These are phyloP conservation scores for Penicillium paneum DNA, from an alignment of 2,329 filamentous ascomycete genomes.

Conservation along the genomic window DNA sequence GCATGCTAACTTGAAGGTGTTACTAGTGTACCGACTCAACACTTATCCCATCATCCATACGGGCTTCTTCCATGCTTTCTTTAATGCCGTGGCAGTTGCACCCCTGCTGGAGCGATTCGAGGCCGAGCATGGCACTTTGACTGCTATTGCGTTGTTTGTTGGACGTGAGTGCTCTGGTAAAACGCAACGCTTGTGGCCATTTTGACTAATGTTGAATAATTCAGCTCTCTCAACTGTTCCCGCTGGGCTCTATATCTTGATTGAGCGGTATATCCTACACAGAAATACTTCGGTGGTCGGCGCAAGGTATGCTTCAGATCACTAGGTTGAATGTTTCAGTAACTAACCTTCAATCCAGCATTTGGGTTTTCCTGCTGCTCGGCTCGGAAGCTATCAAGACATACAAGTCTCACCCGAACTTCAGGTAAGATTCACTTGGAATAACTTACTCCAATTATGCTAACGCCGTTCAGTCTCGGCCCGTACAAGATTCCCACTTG, in stretches of 20 bases:
- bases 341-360: conserved; percentile 49
- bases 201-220: conserved; percentile 17
- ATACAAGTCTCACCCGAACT: conserved; percentile 74
- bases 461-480: conserved; percentile 46
- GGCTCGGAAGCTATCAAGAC: conserved; percentile 83
- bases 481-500: conserved; percentile 79
- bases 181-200: neutral
- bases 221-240: conserved; percentile 78
- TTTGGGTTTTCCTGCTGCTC: conserved; percentile 90
- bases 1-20: conserved; percentile 4
- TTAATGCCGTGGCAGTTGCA: conserved; percentile 76
- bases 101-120: conserved; percentile 95
- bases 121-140: conserved; percentile 83
- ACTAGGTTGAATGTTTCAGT: conserved; percentile 7
- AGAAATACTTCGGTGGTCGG: conserved; percentile 74
- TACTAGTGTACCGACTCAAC: conserved; percentile 82
- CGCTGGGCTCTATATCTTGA: conserved; percentile 72
- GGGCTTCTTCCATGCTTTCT: conserved; percentile 72
- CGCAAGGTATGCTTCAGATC: conserved; percentile 61
- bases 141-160: conserved; percentile 80
- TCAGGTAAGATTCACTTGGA: conserved; percentile 50
- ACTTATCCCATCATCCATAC: conserved; percentile 86
- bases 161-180: conserved; percentile 65
- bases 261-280: conserved; percentile 71
- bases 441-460: neutral